Evolutionary conservation across 352 stramenopile genomes (phyloP), one percentile per base, ranked within the genome.

Genomic region (Phytophthora capsici): DNA sequence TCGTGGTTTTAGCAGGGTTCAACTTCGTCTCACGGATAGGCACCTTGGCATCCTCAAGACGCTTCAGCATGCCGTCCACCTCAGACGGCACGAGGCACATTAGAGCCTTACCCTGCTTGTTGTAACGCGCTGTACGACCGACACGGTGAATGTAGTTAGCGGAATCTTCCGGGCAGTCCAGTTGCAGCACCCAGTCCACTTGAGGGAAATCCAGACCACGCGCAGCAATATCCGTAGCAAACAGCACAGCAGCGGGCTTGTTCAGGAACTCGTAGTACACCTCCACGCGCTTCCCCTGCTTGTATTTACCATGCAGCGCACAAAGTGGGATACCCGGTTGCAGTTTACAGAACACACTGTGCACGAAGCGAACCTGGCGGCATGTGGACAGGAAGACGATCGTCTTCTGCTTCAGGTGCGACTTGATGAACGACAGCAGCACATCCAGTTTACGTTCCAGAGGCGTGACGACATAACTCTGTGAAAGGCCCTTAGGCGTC

Each of bases 191-290:
- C 98, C 98, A 99, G 83, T 99, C 97, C 16, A 99, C 97, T 34
- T 92, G 81, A 10, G 97, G 97, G 79, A 99, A 99, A 66, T 99
- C 98, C 17, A 99, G 83, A 25, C 98, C 98, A 37, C 98, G 85
- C 6, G 97, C 93, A 0, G 97, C 98, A 55, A 99, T 98, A 75
- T 99, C 98, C 0, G 98, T 99, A 5, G 96, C 95, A 73, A 99
- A 99, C 10, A 99, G 65, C 36, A 99, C 97, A 13, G 82, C 85
- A n/a, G 89, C 83, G 0, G 87, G 87, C 20, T 94, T 95, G 82
- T 95, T 95, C 17, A 98, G 67, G 74, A 99, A 99, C 69, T 99
- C 97, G 63, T 99, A 99, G 82, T 99, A 99, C 36, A 99, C 96
- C 65, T 99, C 91, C 9, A 98, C 98, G 37, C 98, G 92, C 67